Base-by-base conservation (phyloP, 1,139 yeast genomes). In the Lodderomyces metapsilosis region DNA sequence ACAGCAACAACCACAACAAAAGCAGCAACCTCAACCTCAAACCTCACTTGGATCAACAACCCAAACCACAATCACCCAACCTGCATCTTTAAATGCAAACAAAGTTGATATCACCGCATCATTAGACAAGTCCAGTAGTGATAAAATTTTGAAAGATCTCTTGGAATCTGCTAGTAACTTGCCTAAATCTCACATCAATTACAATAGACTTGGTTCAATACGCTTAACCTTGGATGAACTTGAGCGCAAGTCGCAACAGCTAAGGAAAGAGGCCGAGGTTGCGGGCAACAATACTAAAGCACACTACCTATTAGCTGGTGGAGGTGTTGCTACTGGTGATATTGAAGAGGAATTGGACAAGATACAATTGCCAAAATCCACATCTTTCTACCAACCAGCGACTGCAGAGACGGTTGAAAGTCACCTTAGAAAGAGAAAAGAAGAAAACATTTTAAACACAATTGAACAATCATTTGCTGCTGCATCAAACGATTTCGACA, bases 301-400 rank as follows among this genome's bases (percentile, higher is more conserved):
- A 0, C 97, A 89, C 55, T 91, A 91, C 58, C 67, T 91, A 37
- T 71, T 92, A 42, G 96, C 97, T 2, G 87, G 94, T 1, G 85
- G 94, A 56, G 97, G 96, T 0, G 75, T 91, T 42, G 84, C 88
- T 43, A 87, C 95, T 35, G 96, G 88, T 54, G 95, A 88, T 43
- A 83, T 92, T 37, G 91, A 86, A 50, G 71, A 74, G 37, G 91
- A 87, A 41, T 66, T 84, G 49, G 75, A 74, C 39, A 46, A 66
- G 10, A 63, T 68, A 25, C 58, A 59, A 33, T 46, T 62, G 10
- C 64, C 68, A 7, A 30, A 37, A 37, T 20, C 38, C 8, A 30
- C 43, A 7, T 15, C 39, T 3, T 24, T 23, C 45, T 61, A n/a
- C 63, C 67, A 15, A 9, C 34, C 24, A 12, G 25, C 20, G 20